Evolutionary conservation across 352 stramenopile species (phyloP), one percentile per base, ranked within the genome.

Genomic region (Phytophthora sojae): DNA sequence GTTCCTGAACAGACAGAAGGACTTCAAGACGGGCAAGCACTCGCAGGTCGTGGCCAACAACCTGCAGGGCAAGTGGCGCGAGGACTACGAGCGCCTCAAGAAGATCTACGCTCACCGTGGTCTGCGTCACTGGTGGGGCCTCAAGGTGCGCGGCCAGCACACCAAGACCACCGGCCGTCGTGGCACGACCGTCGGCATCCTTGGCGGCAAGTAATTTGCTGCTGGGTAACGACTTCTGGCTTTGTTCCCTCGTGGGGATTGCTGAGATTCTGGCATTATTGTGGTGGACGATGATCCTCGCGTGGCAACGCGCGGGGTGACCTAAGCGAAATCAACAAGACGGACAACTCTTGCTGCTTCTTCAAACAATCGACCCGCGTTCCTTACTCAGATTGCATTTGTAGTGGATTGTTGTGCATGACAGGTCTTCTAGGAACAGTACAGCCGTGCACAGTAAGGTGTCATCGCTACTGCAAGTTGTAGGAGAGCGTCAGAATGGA

Each of bases 1-100:
- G 98, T 99, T 99, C 89, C 90, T 99, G 53, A 99, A 99, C 93
- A 96, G 98, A 86, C 98, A 99, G 92, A 99, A 99, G 92, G 98
- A 99, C 90, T 99, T 98, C 88, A 99, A 99, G 92, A 99, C 97
- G 57, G 98, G 98, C 87, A 99, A 99, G 89, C 98, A 98, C 89
- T 98, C 87, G 72, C 98, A 99, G 89, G 88, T 99, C 58, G 98
- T 99, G 71, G 96, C 97, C 61, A 99, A 99, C 86, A 98, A 97
- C 82, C 93, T 99, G 67, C 96, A 99, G 85, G 95, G 95, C 79
- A 99, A 99, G 86, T 95, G 99, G 76, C 97, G 98, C 92, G 97
- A 99, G 75, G 97, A 99, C 92, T 94, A 99, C 71, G 98, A 99
- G 86, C 90, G 97, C 78, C 88, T 99, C 76, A 99, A 99, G 96